These are phyloP conservation scores for Hypoxylon sp. DNA, from an alignment of 2,329 filamentous ascomycete genomes.

Conservation along the genomic window DNA sequence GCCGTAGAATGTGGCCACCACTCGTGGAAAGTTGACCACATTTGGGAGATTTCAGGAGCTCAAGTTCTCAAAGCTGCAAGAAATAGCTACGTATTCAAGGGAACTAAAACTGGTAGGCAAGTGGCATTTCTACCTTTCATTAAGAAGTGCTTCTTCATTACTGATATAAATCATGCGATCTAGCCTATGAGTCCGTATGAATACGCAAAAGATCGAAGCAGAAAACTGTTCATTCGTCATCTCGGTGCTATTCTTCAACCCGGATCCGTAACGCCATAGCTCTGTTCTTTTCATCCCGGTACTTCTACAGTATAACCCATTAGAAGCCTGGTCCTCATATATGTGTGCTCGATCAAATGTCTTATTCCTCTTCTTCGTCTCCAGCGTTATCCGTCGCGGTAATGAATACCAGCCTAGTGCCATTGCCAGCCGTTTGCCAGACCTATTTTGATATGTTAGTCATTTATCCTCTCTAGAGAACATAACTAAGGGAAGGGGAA, in stretches of 20 bases:
- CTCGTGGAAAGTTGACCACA: neutral
- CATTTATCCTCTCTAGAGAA: neutral
- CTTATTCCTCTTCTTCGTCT: constrained; percentile 46
- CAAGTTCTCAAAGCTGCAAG: neutral
- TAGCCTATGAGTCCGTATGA: neutral
- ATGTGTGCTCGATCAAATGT: neutral
- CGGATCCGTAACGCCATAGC: constrained; percentile 39
- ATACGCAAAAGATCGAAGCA: constrained; percentile 7
- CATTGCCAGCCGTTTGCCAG: constrained; percentile 83
- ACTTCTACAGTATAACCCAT: constrained; percentile 11
- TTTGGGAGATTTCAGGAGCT: neutral
- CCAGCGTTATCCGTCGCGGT: constrained; percentile 55
- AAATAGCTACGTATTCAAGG: neutral
- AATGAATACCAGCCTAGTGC: constrained; percentile 79
- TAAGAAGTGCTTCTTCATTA: constrained; percentile 13
- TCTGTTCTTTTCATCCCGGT: constrained; percentile 23
- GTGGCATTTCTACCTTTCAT: constrained; percentile 5
- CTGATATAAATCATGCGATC: constrained; percentile 13
- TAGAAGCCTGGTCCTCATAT: constrained; percentile 5
- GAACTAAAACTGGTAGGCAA: neutral
- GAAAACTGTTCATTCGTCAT: constrained; percentile 28
- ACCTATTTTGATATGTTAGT: constrained; percentile 69
- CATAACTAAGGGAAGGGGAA: neutral
- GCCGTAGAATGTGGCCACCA: neutral
- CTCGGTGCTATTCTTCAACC: constrained; percentile 14